Evolutionary conservation across 2,329 filamentous ascomycete species (phyloP).

Genomic region (Didymosphaeria variabile): DNA sequence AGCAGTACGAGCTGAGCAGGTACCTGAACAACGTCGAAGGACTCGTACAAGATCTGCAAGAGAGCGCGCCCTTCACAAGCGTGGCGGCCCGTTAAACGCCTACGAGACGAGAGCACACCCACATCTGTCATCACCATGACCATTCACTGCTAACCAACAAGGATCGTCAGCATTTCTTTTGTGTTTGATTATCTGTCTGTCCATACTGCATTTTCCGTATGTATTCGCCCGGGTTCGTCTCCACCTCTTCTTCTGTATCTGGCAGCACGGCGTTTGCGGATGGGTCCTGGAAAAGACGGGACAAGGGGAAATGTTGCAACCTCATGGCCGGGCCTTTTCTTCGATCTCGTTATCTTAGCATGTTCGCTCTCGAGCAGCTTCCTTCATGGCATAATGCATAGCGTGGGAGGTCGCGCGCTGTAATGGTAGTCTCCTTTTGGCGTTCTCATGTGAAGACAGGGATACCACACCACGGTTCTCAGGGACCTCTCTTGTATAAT

Average conservation of each 20-base stretch:
- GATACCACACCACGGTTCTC: conserved; percentile 21
- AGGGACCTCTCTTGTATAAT: conserved; percentile 17
- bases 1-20: conserved; percentile 78
- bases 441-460: conserved; percentile 23
- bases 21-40: conserved; percentile 83
- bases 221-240: conserved; percentile 7
- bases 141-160: conserved; percentile 9
- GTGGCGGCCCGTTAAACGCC: conserved; percentile 38
- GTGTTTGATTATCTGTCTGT: conserved; percentile 10
- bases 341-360: conserved; percentile 19
- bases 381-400: conserved; percentile 30
- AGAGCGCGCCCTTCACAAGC: conserved; percentile 68
- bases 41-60: conserved; percentile 82
- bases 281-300: conserved; percentile 23
- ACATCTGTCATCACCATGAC: neutral
- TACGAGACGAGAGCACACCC: neutral
- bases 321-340: conserved; percentile 26
- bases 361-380: conserved; percentile 10
- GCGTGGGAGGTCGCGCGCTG: conserved; percentile 29
- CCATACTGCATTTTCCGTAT: conserved; percentile 7
- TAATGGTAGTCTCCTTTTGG: conserved; percentile 29
- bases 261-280: conserved; percentile 40
- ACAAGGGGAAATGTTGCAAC: conserved; percentile 25
- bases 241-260: conserved; percentile 24
- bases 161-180: conserved; percentile 13